Conservation (phyloP, 305 asterid genomes). For the Coffea humblotiana region DNA sequence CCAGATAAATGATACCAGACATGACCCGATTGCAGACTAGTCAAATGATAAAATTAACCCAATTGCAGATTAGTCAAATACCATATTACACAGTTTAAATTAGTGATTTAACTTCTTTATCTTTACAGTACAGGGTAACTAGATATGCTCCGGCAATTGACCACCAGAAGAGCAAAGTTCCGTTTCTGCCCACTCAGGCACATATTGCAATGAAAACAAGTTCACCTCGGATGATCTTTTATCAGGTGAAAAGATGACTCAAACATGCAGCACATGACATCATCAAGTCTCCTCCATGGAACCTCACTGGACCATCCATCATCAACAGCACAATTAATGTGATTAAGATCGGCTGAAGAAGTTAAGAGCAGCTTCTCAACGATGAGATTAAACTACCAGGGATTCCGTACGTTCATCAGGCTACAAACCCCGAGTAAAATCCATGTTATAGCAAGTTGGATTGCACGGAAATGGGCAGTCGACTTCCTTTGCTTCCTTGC, state of each 20-base stretch:
- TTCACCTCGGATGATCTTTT: not conserved
- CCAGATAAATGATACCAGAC: not conserved
- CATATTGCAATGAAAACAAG: not conserved
- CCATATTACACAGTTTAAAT: not conserved
- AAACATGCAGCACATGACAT: not conserved
- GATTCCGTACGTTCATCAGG: not conserved
- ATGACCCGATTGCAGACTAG: not conserved
- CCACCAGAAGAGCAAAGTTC: not conserved
- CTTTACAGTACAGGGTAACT: too few relatives aligned
- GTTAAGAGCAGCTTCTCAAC: not conserved
- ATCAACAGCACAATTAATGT: not conserved
- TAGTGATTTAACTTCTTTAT: too few relatives aligned
- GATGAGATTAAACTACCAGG: conserved; percentile 7
- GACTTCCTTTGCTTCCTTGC: conserved; percentile 48
- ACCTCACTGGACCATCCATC: not conserved
- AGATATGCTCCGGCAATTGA: not conserved
- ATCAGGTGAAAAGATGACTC: not conserved
- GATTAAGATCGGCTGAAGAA: not conserved
- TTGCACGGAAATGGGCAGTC: conserved; percentile 90
- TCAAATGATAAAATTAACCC: not conserved
- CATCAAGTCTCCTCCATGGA: not conserved
- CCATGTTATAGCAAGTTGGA: conserved; percentile 74
- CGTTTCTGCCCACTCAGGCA: not conserved
- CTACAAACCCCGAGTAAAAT: conserved; percentile 39
- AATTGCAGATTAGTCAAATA: not conserved